These are phyloP conservation scores for Blakeslea trispora DNA, from an alignment of 371 early-diverging fungal species.

Conservation along the genomic window DNA sequence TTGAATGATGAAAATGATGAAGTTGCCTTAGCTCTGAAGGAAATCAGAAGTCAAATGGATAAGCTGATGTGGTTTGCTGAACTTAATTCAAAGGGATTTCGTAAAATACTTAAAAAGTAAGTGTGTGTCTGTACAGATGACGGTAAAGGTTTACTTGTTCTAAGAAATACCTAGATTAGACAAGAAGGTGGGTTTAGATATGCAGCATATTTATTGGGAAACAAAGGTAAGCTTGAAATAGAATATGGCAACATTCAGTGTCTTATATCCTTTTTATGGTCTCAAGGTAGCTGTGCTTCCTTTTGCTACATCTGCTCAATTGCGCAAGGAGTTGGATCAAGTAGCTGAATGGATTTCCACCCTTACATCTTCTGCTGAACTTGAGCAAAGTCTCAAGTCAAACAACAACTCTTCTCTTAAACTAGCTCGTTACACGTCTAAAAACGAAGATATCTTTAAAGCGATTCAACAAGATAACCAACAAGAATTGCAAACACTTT, in stretches of 20 bases:
- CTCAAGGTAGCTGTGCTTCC: slow-evolving; percentile 44
- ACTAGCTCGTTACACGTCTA: slow-evolving; percentile 21
- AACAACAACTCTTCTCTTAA: slow-evolving; percentile 13
- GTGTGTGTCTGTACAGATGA: too few relatives aligned
- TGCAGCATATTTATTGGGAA: slow-evolving; percentile 52
- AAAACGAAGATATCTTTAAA: slow-evolving; percentile 26
- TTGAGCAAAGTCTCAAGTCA: background rate
- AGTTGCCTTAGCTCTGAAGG: slow-evolving; percentile 57
- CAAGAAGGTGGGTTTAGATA: slow-evolving; percentile 55
- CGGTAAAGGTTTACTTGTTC: too few relatives aligned
- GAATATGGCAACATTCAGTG: background rate
- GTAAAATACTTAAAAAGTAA: slow-evolving; percentile 78
- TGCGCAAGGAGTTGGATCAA: slow-evolving; percentile 34
- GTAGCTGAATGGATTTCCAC: slow-evolving; percentile 28
- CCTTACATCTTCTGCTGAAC: background rate
- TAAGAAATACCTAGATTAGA: slow-evolving; percentile 62
- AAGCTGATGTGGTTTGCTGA: slow-evolving; percentile 68
- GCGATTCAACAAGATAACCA: slow-evolving; percentile 20
- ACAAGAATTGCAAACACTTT: slow-evolving; percentile 11
- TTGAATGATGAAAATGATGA: slow-evolving; percentile 50
- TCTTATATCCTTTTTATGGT: background rate
- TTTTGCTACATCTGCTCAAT: slow-evolving; percentile 32
- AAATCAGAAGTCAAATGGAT: slow-evolving; percentile 61
- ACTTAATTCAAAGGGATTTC: slow-evolving; percentile 65
- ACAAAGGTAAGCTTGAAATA: slow-evolving; percentile 42